Evolutionary conservation across 352 stramenopile species (phyloP), one percentile per base, ranked within the genome.

Genomic region (Phytophthora podocarpi): DNA sequence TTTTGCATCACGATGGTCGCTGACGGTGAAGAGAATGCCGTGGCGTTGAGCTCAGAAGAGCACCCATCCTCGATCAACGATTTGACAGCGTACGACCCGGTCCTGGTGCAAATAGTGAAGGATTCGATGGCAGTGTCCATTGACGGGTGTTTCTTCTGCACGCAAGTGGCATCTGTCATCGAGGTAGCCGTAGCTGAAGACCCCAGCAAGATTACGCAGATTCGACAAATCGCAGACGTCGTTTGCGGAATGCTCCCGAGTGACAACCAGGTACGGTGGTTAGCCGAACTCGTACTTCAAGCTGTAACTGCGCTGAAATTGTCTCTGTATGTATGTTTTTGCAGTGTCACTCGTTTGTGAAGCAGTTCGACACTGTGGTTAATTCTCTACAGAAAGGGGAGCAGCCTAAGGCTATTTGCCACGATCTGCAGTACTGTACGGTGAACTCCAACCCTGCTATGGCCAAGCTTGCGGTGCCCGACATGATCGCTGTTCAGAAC

Each of bases 101-200:
- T 49, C 5, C 31, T 83, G 12, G 63, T 78, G 8, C 37, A 72
- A 56, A 57, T 67, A 51, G 59, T 80, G 39, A 68, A 76, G 24
- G 54, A 81, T 11, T 64, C 67, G 5, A 74, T 85, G 51, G 42
- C 67, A 35, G 26, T 54, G 5, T 66, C 73, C 11, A 57, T 76
- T 35, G 67, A 89, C 45, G 56, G 52, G 0, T 92, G 83, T 51
- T 90, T 89, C 50, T 82, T 90, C 52, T 92, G 83, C 67, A 86
- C 75, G n/a, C 73, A 90, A 74, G 51, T 90, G 26, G 67, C 79
- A 13, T 78, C 58, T 3, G 37, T 89, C 16, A 61, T 90, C 13
- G 68, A 86, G 59, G 62, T 87, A 3, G 80, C 73, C 13, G 52
- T 90, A n/a, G 68, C 67, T 35, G 52, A 87, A 62, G 69, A 92